These are phyloP conservation scores for Mastigamoeba balamuthi DNA, from an alignment of 78 protist species.

Conservation along the genomic window DNA sequence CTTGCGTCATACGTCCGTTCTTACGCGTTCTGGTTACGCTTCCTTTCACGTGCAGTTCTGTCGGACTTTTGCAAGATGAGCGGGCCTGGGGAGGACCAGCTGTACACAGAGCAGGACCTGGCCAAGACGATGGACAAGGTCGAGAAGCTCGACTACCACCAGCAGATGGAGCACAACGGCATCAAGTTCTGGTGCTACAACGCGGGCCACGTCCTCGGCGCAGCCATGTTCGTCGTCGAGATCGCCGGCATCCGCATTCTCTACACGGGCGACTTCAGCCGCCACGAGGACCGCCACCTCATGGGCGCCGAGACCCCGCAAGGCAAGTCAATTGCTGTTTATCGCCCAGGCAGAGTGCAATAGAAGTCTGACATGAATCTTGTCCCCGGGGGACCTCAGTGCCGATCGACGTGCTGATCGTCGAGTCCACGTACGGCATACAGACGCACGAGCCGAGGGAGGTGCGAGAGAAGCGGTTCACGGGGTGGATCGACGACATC, in stretches of 20 bases:
- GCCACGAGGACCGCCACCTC: slow-evolving; percentile 89
- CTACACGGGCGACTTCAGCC: slow-evolving; percentile 94
- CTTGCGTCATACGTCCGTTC: too few relatives aligned
- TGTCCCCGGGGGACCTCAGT: not conserved
- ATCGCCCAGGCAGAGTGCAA: too few relatives aligned
- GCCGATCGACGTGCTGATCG: slow-evolving; percentile 80
- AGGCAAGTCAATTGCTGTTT: too few relatives aligned
- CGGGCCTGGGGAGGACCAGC: slow-evolving; percentile 19
- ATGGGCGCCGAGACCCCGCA: slow-evolving; percentile 92
- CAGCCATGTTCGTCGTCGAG: slow-evolving; percentile 86
- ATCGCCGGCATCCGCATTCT: slow-evolving; percentile 79
- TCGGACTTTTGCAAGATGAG: slow-evolving; percentile 57
- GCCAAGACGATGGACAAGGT: slow-evolving; percentile 32
- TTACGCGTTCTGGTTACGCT: too few relatives aligned
- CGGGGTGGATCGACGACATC: slow-evolving; percentile 35
- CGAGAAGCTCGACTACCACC: slow-evolving; percentile 63
- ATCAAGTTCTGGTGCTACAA: slow-evolving; percentile 54
- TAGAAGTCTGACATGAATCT: too few relatives aligned
- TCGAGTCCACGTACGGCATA: slow-evolving; percentile 88
- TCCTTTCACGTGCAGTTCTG: too few relatives aligned
- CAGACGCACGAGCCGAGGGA: slow-evolving; percentile 73
- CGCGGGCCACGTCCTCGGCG: slow-evolving; percentile 98
- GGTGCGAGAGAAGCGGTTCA: slow-evolving; percentile 78
- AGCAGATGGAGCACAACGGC: slow-evolving; percentile 11
- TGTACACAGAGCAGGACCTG: slow-evolving; percentile 60